A percentile compares a stretch with the other conserved stretches of the same genome.
Conservation (phyloP, 257 asterid species). For the Ehretia macrophylla region DNA sequence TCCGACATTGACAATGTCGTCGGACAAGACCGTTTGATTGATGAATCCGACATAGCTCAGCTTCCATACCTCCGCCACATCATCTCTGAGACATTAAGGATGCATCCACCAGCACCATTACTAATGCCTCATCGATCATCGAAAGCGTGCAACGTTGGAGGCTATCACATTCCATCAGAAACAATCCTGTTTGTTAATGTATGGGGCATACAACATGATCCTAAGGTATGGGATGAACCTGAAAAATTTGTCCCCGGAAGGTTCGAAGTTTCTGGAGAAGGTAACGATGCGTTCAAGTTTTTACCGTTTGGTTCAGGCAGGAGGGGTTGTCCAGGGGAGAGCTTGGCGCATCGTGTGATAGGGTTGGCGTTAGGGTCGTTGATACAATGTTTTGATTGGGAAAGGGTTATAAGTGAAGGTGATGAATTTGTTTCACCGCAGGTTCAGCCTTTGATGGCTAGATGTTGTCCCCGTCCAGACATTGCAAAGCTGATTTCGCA, state of each 20-base stretch:
- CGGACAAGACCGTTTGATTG: slow-evolving; percentile 20
- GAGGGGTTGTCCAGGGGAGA: slow-evolving; percentile 75
- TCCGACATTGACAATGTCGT: slow-evolving; percentile 23
- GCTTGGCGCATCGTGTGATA: slow-evolving; percentile 41
- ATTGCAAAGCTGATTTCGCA: slow-evolving; percentile 27
- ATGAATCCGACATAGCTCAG: slow-evolving; percentile 25
- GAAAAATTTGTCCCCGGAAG: slow-evolving; percentile 55
- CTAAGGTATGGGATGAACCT: slow-evolving; percentile 53
- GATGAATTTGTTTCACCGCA: slow-evolving; percentile 42
- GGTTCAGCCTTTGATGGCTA: slow-evolving; percentile 49
- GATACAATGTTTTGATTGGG: slow-evolving; percentile 76
- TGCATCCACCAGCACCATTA: slow-evolving; percentile 57
- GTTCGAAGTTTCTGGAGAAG: slow-evolving; percentile 20
- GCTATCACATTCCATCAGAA: slow-evolving; percentile 42
- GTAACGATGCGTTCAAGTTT: slow-evolving; percentile 25
- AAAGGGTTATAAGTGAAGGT: slow-evolving; percentile 39
- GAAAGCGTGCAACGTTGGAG: slow-evolving; percentile 47
- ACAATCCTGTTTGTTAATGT: slow-evolving; percentile 51
- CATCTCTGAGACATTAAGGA: slow-evolving; percentile 53
- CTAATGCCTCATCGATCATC: slow-evolving; percentile 60
- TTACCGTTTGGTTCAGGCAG: slow-evolving; percentile 64
- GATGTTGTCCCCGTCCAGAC: slow-evolving; percentile 37
- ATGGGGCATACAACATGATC: slow-evolving; percentile 67
- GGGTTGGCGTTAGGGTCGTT: slow-evolving; percentile 52
- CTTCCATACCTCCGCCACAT: slow-evolving; percentile 51